Evolutionary conservation across 352 stramenopile genomes (phyloP), one percentile per base, ranked within the genome.

Genomic region (Pythium sp.): DNA sequence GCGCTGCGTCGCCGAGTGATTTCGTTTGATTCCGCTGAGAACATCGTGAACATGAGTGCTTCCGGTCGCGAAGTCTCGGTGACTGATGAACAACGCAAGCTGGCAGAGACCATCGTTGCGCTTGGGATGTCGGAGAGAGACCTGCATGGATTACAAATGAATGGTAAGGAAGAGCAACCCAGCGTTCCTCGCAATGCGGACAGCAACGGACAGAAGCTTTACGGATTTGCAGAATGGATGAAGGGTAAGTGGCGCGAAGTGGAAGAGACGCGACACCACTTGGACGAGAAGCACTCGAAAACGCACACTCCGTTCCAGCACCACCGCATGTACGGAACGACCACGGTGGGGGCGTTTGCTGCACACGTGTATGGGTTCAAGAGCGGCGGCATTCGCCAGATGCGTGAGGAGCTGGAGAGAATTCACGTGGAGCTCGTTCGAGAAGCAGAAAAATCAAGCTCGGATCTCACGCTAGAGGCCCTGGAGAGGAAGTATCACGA

Each of bases 291-390:
- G 51, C 43, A 49, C 12, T 5, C 20, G 26, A 43, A 32, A 22
- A 51, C 24, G 7, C 59, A 56, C 5, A 51, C 65, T 18, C 79
- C 82, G 1, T 93, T 93, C 73, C 65, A 78, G 28, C 74, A 81
- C 9, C 73, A 87, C 43, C 75, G 75, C 28, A 87, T 95, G 81
- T 91, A 93, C 58, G 87, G 82, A 24, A 95, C 86, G 0, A 90
- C 80, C 5, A 95, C 87, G 0, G 87, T 95, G 9, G 87, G 87
- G 1, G 87, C 87, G 3, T 95, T 95, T 75, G 84, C 87, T 18
- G 87, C 87, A 5, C 87, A 95, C 65, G 83, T 91, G 15, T 95
- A 95, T 60, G 86, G 84, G 12, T 95, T 95, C 67, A 86, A 84
- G 36, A 89, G 81, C 18, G 87, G 87, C 28, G 87, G 87, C 4